Evolutionary conservation across 257 asterid species (phyloP).

Genomic region (Cynanchum wilfordii): DNA sequence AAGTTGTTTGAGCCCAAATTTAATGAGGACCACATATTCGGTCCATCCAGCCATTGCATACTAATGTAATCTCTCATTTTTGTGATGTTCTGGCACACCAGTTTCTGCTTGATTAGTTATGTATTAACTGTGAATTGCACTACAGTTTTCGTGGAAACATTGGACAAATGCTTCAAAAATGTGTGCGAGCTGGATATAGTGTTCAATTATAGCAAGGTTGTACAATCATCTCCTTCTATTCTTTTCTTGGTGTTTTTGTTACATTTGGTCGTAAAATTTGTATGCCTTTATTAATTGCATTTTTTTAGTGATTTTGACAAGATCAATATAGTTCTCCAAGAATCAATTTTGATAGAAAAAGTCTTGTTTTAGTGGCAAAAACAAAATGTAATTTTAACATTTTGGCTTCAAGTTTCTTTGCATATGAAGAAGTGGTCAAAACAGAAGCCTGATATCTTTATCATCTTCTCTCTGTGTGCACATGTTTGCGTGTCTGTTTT

Average conservation of each 20-base stretch:
- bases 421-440: no score
- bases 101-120: not conserved
- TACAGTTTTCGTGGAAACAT: constrained; percentile 32
- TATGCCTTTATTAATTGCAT: not conserved
- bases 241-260: not conserved
- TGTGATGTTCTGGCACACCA: not conserved
- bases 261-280: not conserved
- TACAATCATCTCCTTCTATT: not conserved
- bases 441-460: no score
- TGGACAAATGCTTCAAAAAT: constrained; percentile 36
- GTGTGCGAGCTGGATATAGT: constrained; percentile 35
- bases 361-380: not conserved
- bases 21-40: not conserved
- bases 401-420: no score
- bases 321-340: not conserved
- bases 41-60: not conserved
- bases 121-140: not conserved
- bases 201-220: constrained; percentile 30
- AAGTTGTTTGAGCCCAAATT: not conserved
- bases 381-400: no score
- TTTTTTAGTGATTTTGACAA: not conserved
- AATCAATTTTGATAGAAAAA: not conserved
- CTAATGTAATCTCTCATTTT: not conserved
- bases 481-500: no score
- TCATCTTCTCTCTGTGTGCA: no score